Evolutionary conservation across 768 basidiomycete species (phyloP).

Genomic region (Suillus placidus): DNA sequence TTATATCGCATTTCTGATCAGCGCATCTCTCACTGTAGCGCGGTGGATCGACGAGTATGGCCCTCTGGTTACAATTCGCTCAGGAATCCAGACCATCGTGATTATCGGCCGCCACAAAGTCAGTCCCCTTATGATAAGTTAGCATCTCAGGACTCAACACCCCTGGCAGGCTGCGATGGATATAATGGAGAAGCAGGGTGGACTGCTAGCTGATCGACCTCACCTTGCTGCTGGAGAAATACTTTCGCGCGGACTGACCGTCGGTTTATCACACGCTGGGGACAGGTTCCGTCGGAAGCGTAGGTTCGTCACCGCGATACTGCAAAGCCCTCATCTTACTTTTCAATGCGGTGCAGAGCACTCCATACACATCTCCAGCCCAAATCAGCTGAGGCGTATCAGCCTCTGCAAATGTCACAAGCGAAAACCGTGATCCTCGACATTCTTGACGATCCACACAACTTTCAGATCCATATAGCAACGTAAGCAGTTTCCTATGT

Average conservation of each 20-base stretch:
- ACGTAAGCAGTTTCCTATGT: background rate
- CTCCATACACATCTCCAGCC: background rate
- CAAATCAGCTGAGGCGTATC: background rate
- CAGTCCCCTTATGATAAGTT: background rate
- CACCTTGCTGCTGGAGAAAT: background rate
- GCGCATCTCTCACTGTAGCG: background rate
- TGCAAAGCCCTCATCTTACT: background rate
- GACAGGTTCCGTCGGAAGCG: background rate
- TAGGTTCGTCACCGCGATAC: background rate
- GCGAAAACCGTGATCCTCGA: constrained; percentile 9
- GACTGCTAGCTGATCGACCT: background rate
- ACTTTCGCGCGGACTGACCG: background rate
- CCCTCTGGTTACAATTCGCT: background rate
- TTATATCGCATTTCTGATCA: background rate
- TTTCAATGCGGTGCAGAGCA: background rate
- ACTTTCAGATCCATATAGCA: background rate
- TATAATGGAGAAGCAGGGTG: background rate
- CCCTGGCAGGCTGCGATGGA: background rate
- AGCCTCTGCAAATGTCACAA: background rate
- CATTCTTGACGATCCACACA: background rate
- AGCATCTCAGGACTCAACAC: background rate
- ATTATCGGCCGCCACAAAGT: background rate
- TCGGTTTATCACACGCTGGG: background rate
- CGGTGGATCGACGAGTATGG: background rate
- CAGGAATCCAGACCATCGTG: background rate